phyloP scores from a whole-genome alignment of 1,284 basidiomycete genomes.

The Mycosarcoma mackinlayi region DNA sequence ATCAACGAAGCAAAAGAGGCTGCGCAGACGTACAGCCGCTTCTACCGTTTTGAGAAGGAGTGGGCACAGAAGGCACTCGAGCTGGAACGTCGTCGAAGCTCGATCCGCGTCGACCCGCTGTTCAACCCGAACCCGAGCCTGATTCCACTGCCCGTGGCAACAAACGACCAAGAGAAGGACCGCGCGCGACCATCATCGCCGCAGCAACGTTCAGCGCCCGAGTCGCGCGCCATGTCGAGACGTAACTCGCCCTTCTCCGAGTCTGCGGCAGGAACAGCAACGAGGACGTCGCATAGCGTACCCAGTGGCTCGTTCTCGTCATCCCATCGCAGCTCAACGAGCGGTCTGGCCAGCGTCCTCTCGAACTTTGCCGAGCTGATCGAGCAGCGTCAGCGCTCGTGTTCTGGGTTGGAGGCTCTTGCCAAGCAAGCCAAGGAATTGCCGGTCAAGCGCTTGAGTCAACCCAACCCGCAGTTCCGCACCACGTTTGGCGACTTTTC shows the following conservation, averaged over 20 bases:
- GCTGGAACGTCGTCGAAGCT: constrained; percentile 43
- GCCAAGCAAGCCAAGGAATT: constrained; percentile 41
- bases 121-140: constrained; percentile 24
- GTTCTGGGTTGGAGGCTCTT: constrained; percentile 42
- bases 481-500: constrained; percentile 43
- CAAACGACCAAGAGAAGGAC: constrained; percentile 7
- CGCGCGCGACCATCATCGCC: constrained; percentile 14
- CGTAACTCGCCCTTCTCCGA: constrained; percentile 35
- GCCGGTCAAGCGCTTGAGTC: constrained; percentile 45
- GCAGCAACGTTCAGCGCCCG: constrained; percentile 34
- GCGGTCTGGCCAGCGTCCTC: constrained; percentile 33
- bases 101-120: constrained; percentile 38
- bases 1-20: constrained; percentile 36
- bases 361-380: constrained; percentile 49
- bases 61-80: constrained; percentile 50
- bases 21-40: constrained; percentile 37
- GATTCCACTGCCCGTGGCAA: constrained; percentile 15
- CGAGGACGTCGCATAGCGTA: constrained; percentile 17
- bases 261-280: neutral
- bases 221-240: constrained; percentile 39
- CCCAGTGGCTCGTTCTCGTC: constrained; percentile 29
- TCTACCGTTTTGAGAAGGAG: constrained; percentile 49
- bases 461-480: constrained; percentile 44
- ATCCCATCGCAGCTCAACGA: constrained; percentile 32
- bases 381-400: constrained; percentile 47